Evolutionary conservation across 257 asterid genomes (phyloP).

Genomic region (Scutellaria minor): DNA sequence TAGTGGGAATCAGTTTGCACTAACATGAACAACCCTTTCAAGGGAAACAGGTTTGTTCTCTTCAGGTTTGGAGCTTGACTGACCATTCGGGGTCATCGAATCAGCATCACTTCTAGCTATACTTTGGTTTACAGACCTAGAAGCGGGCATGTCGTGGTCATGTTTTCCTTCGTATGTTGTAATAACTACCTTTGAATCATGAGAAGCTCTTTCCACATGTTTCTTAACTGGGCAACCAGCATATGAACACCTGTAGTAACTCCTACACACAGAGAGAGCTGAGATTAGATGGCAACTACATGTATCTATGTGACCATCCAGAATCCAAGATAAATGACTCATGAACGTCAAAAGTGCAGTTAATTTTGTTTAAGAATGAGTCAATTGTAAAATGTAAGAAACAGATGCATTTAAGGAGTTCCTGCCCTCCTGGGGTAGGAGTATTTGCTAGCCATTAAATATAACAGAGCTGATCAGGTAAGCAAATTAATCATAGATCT

Average conservation of each 20-base stretch:
- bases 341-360: background rate
- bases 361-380: background rate
- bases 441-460: background rate
- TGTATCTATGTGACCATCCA: background rate
- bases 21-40: conserved; percentile 64
- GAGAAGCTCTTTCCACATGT: conserved; percentile 91
- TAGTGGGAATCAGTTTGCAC: conserved; percentile 53
- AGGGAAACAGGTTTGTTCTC: conserved; percentile 51
- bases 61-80: conserved; percentile 55
- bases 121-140: conserved; percentile 51
- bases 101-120: conserved; percentile 42
- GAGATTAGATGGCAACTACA: conserved; percentile 26
- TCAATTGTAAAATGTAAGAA: background rate
- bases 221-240: conserved; percentile 87
- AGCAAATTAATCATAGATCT: background rate
- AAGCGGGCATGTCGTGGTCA: conserved; percentile 63
- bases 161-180: conserved; percentile 90
- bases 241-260: conserved; percentile 88
- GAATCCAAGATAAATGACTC: background rate
- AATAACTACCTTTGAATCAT: conserved; percentile 69
- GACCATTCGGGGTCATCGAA: conserved; percentile 44
- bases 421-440: background rate
- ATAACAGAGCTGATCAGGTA: background rate
- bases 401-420: background rate
- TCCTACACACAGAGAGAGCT: conserved; percentile 52